These are phyloP conservation scores for Albugo candida DNA, from an alignment of 352 stramenopile species.

Conservation along the genomic window DNA sequence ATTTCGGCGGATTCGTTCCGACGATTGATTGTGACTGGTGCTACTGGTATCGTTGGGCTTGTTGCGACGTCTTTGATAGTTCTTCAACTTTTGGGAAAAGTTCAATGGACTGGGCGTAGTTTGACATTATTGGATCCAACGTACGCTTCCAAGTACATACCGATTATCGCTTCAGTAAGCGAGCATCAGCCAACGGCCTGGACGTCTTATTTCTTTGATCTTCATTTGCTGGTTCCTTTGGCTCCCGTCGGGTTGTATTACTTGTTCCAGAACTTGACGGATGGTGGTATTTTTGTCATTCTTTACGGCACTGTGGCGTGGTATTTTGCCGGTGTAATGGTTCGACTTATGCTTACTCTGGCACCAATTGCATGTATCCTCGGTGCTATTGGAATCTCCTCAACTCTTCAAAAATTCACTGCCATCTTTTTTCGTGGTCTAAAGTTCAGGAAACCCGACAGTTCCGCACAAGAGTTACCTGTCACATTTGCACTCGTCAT, in stretches of 20 bases:
- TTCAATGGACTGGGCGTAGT: slow-evolving; percentile 81
- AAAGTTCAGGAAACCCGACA: slow-evolving; percentile 24
- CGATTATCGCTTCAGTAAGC: slow-evolving; percentile 85
- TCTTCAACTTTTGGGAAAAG: slow-evolving; percentile 64
- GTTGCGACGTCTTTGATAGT: slow-evolving; percentile 40
- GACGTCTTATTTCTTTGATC: slow-evolving; percentile 88
- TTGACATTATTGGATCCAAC: slow-evolving; percentile 82
- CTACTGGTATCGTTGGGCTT: slow-evolving; percentile 25
- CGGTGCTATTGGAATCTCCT: slow-evolving; percentile 68
- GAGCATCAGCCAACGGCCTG: slow-evolving; percentile 88
- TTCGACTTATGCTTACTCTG: slow-evolving; percentile 83
- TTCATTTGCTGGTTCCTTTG: slow-evolving; percentile 82
- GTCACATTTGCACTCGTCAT: slow-evolving; percentile 33
- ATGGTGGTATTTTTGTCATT: slow-evolving; percentile 85
- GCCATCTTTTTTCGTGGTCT: slow-evolving; percentile 38
- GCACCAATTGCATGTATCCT: slow-evolving; percentile 86
- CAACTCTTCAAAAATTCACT: slow-evolving; percentile 59
- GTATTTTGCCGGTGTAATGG: slow-evolving; percentile 87
- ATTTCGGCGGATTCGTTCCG: slow-evolving; percentile 58
- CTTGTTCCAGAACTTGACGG: slow-evolving; percentile 74
- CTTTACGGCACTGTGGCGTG: slow-evolving; percentile 83
- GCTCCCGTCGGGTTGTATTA: slow-evolving; percentile 83
- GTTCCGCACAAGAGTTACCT: slow-evolving; percentile 40
- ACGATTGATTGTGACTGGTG: slow-evolving; percentile 43
- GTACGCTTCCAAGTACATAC: slow-evolving; percentile 87